phyloP scores from a whole-genome alignment of 2,329 filamentous ascomycete genomes.

The Paracorniculantispora psalliotae region DNA sequence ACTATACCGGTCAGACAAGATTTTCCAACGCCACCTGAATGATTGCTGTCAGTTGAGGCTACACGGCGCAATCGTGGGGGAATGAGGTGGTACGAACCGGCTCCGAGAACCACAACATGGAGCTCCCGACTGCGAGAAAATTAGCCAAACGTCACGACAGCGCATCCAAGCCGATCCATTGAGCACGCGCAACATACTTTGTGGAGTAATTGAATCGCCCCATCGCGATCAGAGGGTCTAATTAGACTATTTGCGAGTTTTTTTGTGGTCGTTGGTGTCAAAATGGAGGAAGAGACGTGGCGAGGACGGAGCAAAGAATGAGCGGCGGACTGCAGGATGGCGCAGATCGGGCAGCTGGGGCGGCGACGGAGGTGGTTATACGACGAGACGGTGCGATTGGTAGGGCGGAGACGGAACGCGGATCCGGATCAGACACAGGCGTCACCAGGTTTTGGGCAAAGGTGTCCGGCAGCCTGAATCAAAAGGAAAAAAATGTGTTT shows the following conservation, averaged over 20 bases:
- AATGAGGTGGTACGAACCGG: slow-evolving; percentile 51
- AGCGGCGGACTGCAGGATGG: neutral
- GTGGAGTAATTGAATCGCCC: slow-evolving; percentile 12
- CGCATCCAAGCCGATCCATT: neutral
- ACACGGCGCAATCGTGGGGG: slow-evolving; percentile 23
- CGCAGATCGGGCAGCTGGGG: slow-evolving; percentile 7
- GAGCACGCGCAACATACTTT: slow-evolving; percentile 1
- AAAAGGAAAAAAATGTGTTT: neutral
- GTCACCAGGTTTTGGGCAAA: neutral
- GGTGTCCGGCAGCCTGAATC: slow-evolving; percentile 1
- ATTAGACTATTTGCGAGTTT: neutral
- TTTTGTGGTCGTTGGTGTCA: neutral
- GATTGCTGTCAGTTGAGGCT: slow-evolving; percentile 15
- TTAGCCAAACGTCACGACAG: slow-evolving; percentile 16
- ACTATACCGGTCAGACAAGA: slow-evolving; percentile 82
- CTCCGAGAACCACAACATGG: slow-evolving; percentile 76
- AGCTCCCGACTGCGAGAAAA: slow-evolving; percentile 60
- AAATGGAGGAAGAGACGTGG: neutral
- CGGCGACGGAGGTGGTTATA: slow-evolving; percentile 8
- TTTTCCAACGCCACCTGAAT: slow-evolving; percentile 78
- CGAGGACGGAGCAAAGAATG: neutral
- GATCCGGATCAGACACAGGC: neutral
- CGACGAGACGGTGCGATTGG: slow-evolving; percentile 1
- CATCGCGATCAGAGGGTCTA: neutral
- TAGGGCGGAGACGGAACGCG: slow-evolving; percentile 2